Evolutionary conservation across 129 eudicot genomes (phyloP).

Genomic region (Arctium lappa): DNA sequence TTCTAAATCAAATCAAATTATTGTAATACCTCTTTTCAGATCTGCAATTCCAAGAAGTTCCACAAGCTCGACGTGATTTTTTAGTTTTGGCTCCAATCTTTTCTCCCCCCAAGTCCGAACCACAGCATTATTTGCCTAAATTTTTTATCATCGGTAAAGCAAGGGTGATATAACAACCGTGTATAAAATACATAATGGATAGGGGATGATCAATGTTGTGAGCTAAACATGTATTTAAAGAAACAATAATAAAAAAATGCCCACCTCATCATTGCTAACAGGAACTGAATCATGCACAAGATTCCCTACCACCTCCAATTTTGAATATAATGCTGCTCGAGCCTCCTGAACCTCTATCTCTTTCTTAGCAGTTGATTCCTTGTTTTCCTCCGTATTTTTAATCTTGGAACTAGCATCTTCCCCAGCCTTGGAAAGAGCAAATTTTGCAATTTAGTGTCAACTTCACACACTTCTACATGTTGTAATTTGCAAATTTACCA

Average conservation of each 20-base stretch:
- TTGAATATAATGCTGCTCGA: conserved; percentile 44
- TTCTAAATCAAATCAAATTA: neutral
- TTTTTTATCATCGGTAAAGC: neutral
- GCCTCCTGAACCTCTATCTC: conserved; percentile 71
- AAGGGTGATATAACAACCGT: neutral
- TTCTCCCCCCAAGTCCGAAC: conserved; percentile 82
- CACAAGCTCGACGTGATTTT: conserved; percentile 90
- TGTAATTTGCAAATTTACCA: neutral
- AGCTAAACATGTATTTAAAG: neutral
- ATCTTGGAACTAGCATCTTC: conserved; percentile 62
- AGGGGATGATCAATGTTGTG: neutral
- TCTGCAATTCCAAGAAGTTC: conserved; percentile 92
- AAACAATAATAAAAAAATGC: neutral
- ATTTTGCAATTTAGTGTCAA: conserved; percentile 1
- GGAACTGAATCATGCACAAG: conserved; percentile 96
- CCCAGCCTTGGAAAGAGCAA: conserved; percentile 41
- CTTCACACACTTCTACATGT: neutral
- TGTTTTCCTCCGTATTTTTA: conserved; percentile 59
- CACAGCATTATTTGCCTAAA: conserved; percentile 72
- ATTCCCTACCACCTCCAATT: conserved; percentile 63
- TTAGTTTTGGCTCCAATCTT: conserved; percentile 55
- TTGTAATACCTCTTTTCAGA: conserved; percentile 56
- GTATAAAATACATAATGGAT: neutral
- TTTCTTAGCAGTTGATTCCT: conserved; percentile 44
- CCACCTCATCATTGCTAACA: conserved; percentile 80